phyloP scores from a whole-genome alignment of 2,329 filamentous ascomycete genomes.

The Dactylellina haptotyla region DNA sequence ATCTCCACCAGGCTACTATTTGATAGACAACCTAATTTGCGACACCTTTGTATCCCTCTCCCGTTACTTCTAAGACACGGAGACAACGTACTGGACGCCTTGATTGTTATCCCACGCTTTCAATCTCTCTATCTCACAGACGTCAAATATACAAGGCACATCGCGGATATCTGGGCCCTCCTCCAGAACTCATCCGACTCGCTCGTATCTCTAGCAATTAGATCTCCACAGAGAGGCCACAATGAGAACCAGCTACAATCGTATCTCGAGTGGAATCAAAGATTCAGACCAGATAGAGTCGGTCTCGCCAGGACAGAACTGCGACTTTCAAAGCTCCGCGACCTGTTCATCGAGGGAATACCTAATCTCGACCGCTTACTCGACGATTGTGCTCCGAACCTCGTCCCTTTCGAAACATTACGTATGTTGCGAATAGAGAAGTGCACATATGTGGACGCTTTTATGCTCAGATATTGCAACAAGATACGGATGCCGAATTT shows the following conservation, averaged over 20 bases:
- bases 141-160: conserved; percentile 12
- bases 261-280: background rate
- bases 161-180: conserved; percentile 15
- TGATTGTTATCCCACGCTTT: background rate
- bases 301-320: conserved; percentile 14
- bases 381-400: conserved; percentile 24
- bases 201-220: conserved; percentile 16
- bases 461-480: background rate
- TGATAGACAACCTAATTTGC: conserved; percentile 11
- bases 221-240: background rate
- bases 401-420: conserved; percentile 5
- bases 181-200: conserved; percentile 3
- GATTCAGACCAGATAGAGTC: background rate
- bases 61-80: conserved; percentile 13
- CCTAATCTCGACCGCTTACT: conserved; percentile 14
- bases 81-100: conserved; percentile 5
- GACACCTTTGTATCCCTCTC: conserved; percentile 28
- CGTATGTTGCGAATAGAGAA: conserved; percentile 30
- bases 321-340: background rate
- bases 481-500: conserved; percentile 8
- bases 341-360: conserved; percentile 26
- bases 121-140: conserved; percentile 28
- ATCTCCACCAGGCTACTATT: conserved; percentile 7
- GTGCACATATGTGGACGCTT: background rate
- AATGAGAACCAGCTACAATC: conserved; percentile 2